phyloP scores from a whole-genome alignment of 2,329 filamentous ascomycete genomes.

The Zopfia rhizophila region DNA sequence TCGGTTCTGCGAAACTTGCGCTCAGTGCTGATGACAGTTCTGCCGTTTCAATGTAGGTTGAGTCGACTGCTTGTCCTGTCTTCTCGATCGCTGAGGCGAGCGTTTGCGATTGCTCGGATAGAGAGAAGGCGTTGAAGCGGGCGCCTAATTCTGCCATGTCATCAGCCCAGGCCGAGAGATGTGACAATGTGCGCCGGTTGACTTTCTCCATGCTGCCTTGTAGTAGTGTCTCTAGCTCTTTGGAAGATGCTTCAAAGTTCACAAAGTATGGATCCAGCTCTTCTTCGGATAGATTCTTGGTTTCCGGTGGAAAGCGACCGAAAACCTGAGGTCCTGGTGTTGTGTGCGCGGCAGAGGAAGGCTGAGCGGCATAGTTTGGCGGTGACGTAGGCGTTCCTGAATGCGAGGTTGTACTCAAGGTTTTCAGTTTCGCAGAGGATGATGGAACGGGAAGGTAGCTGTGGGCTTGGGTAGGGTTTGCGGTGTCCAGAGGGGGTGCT shows the following conservation, averaged over 20 bases:
- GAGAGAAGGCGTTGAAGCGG: constrained; percentile 95
- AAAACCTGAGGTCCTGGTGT: constrained; percentile 72
- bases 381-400: constrained; percentile 67
- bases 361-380: constrained; percentile 58
- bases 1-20: constrained; percentile 94
- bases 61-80: constrained; percentile 92
- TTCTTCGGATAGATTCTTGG: constrained; percentile 80
- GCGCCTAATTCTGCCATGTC: constrained; percentile 94
- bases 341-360: constrained; percentile 66
- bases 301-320: constrained; percentile 83
- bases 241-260: constrained; percentile 89
- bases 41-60: constrained; percentile 94
- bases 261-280: constrained; percentile 97
- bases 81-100: constrained; percentile 94
- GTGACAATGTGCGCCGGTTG: constrained; percentile 86
- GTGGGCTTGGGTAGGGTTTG: constrained; percentile 90
- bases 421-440: constrained; percentile 84
- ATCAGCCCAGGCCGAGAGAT: constrained; percentile 82
- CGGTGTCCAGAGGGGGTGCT: constrained; percentile 92
- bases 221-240: constrained; percentile 87
- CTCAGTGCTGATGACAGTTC: constrained; percentile 89
- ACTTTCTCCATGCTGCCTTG: constrained; percentile 97
- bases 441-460: constrained; percentile 87
- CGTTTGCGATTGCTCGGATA: constrained; percentile 89
- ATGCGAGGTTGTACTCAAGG: constrained; percentile 54